A percentile compares a stretch with the other conserved stretches of the same genome.
phyloP scores from a whole-genome alignment of 2,329 filamentous ascomycete genomes.

The Fusarium verrucosum region DNA sequence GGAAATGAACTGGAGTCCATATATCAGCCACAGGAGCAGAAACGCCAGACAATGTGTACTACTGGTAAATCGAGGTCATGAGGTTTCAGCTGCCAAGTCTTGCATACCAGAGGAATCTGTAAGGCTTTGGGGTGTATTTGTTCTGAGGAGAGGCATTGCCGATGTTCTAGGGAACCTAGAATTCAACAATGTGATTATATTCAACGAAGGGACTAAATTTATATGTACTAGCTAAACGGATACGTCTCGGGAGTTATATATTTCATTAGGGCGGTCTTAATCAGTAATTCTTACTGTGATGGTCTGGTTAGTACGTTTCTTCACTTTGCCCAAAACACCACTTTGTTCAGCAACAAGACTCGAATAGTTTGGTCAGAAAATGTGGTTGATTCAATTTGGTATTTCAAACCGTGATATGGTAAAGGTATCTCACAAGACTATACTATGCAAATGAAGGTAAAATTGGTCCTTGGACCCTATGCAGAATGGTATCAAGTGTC shows the following conservation, averaged over 20 bases:
- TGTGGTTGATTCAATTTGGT: conserved; percentile 23
- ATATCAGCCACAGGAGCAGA: neutral
- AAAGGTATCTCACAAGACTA: conserved; percentile 25
- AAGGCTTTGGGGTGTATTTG: neutral
- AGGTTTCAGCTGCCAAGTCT: neutral
- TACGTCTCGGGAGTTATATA: neutral
- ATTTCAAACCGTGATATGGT: neutral
- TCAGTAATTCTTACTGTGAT: neutral
- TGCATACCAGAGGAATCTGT: neutral
- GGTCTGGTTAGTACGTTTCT: neutral
- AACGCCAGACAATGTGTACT: neutral
- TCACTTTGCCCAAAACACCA: neutral
- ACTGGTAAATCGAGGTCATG: neutral
- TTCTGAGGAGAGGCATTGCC: neutral
- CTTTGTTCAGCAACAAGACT: neutral
- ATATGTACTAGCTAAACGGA: neutral
- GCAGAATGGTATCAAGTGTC: conserved; percentile 45
- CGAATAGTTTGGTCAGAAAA: neutral
- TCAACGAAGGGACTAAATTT: neutral
- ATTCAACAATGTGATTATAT: neutral
- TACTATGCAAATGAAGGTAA: conserved; percentile 31
- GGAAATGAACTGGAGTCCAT: neutral
- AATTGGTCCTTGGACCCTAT: conserved; percentile 29
- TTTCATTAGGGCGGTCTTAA: neutral
- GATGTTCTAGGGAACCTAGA: neutral